phyloP scores from a whole-genome alignment of 2,329 filamentous ascomycete species.

The Trichoderma semiorbis region DNA sequence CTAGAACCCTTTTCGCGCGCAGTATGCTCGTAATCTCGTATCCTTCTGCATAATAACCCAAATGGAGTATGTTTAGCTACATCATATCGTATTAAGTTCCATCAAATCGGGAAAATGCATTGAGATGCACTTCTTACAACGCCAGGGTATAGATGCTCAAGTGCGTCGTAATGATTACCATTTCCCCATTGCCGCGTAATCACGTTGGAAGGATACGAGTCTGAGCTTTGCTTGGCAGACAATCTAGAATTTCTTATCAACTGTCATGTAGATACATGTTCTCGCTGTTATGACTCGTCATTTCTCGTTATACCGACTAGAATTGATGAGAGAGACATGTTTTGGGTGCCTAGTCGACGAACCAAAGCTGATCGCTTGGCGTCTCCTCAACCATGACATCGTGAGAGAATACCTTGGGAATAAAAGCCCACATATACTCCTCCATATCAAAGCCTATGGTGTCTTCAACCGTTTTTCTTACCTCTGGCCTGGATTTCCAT shows the following conservation, averaged over 20 bases:
- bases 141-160: background rate
- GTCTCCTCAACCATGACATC: constrained; percentile 5
- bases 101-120: background rate
- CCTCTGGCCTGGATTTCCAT: constrained; percentile 13
- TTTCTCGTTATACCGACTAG: background rate
- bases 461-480: constrained; percentile 17
- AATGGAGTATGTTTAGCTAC: background rate
- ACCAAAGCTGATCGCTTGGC: constrained; percentile 18
- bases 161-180: background rate
- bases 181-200: background rate
- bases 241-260: no score
- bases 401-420: constrained; percentile 22
- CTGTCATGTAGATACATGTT: background rate
- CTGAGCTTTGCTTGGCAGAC: background rate
- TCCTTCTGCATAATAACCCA: background rate
- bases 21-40: background rate
- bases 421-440: constrained; percentile 21
- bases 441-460: constrained; percentile 19
- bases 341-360: constrained; percentile 16
- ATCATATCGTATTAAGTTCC: background rate
- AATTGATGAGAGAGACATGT: background rate
- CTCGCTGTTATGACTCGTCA: background rate
- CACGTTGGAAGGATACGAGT: background rate
- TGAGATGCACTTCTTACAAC: background rate
- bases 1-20: background rate